These are phyloP conservation scores for Paramecium caudatum DNA, from an alignment of 73 alveolate genomes.

Conservation along the genomic window DNA sequence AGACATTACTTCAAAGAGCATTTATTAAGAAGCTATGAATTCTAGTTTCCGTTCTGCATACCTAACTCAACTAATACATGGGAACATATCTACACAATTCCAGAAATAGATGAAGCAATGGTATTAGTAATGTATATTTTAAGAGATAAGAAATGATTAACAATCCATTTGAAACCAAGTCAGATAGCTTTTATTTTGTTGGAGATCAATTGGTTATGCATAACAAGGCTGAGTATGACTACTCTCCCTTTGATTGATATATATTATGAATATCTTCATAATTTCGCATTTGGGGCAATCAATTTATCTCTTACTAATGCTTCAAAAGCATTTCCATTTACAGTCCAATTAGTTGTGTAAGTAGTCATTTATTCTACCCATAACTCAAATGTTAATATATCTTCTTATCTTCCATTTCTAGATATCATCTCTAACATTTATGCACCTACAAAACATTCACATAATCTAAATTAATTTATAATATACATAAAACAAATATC, in stretches of 20 bases:
- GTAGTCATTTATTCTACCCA: conserved; percentile 42
- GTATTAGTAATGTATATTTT: neutral
- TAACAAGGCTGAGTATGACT: conserved; percentile 95
- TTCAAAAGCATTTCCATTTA: neutral
- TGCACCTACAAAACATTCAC: neutral
- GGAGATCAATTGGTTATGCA: conserved; percentile 96
- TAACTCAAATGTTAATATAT: conserved; percentile 1
- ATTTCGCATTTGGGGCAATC: conserved; percentile 12
- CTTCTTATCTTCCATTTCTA: conserved; percentile 51
- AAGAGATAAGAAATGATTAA: conserved; percentile 88
- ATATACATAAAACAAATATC: conserved; percentile 17
- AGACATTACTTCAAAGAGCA: conserved; percentile 94
- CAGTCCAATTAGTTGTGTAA: neutral
- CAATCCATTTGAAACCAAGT: conserved; percentile 95
- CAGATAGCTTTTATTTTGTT: conserved; percentile 98
- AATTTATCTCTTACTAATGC: neutral
- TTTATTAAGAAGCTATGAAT: conserved; percentile 88
- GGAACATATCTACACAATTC: conserved; percentile 96
- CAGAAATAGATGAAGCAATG: conserved; percentile 85
- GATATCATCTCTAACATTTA: neutral
- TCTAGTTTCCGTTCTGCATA: conserved; percentile 94
- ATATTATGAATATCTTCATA: neutral
- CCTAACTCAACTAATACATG: conserved; percentile 97
- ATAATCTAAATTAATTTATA: neutral
- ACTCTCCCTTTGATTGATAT: conserved; percentile 79